Percentiles rank a stretch among this genome's conserved stretches.
Conservation (phyloP, 768 basidiomycete species). For the Amanita exitialis region DNA sequence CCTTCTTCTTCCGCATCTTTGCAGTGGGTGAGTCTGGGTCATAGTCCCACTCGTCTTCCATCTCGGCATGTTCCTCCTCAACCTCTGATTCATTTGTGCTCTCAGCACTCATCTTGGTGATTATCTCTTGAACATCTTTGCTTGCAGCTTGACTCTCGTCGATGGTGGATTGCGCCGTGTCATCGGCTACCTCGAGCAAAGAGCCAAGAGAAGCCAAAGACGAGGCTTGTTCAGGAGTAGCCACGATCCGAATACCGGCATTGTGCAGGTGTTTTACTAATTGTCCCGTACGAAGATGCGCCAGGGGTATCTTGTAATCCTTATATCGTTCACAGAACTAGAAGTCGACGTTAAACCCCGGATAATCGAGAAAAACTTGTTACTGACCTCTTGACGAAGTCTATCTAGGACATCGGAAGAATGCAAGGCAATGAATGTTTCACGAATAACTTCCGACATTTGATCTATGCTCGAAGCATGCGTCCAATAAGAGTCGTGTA, state of each 20-base stretch:
- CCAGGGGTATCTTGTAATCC: slow-evolving; percentile 55
- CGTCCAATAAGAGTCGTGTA: slow-evolving; percentile 99
- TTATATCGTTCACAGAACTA: slow-evolving; percentile 76
- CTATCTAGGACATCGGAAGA: slow-evolving; percentile 73
- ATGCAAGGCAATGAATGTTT: slow-evolving; percentile 90
- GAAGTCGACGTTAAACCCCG: not conserved
- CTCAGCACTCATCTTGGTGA: slow-evolving; percentile 8
- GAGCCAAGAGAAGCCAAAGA: slow-evolving; percentile 19
- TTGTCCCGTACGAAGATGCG: slow-evolving; percentile 26
- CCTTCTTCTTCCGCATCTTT: slow-evolving; percentile 12
- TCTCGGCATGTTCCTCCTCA: slow-evolving; percentile 11
- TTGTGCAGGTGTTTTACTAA: slow-evolving; percentile 29
- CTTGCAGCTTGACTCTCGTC: slow-evolving; percentile 13
- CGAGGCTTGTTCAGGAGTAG: slow-evolving; percentile 28
- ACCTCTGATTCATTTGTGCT: slow-evolving; percentile 3
- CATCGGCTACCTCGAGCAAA: slow-evolving; percentile 30
- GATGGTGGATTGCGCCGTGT: slow-evolving; percentile 23
- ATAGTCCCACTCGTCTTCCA: slow-evolving; percentile 2
- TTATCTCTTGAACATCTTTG: slow-evolving; percentile 10
- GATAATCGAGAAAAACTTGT: not conserved
- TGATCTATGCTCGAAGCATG: slow-evolving; percentile 80
- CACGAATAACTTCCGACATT: slow-evolving; percentile 85
- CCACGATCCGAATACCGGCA: slow-evolving; percentile 36
- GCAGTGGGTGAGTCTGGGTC: slow-evolving; percentile 6
- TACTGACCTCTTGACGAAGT: slow-evolving; percentile 63